A percentile compares a stretch with the other conserved stretches of the same genome.
phyloP scores from a whole-genome alignment of 192 early-diverging fungal species.

The Backusella australiensis region DNA sequence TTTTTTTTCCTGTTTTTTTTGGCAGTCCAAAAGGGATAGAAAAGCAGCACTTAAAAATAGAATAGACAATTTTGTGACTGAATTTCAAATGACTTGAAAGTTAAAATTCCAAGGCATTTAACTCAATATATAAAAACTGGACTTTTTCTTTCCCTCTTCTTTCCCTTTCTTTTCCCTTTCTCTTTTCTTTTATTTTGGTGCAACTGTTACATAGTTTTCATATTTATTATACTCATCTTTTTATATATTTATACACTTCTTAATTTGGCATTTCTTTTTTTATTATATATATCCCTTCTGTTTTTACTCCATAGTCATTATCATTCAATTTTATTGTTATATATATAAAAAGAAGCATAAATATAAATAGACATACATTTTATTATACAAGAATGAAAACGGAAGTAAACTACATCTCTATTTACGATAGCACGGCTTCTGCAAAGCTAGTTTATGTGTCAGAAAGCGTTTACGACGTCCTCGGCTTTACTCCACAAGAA shows the following conservation, averaged over 20 bases:
- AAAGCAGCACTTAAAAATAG: background rate
- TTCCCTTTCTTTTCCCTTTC: background rate
- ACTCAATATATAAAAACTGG: background rate
- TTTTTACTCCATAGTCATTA: background rate
- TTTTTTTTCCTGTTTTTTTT: background rate
- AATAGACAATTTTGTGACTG: background rate
- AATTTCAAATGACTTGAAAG: background rate
- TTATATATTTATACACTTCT: background rate
- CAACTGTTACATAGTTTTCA: background rate
- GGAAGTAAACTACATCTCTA: constrained; percentile 39
- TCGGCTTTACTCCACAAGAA: constrained; percentile 47
- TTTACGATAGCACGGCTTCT: constrained; percentile 42
- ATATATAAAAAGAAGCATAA: background rate
- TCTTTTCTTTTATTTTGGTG: background rate
- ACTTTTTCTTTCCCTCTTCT: background rate
- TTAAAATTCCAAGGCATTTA: background rate
- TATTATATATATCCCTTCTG: background rate
- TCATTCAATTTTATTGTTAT: background rate
- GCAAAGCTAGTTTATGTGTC: constrained; percentile 39
- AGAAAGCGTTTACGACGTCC: constrained; percentile 37
- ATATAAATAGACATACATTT: background rate
- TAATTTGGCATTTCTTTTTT: background rate
- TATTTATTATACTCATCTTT: background rate
- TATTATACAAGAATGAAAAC: background rate
- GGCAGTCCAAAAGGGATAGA: background rate